Base-by-base conservation (phyloP, 352 stramenopile genomes). In the Pythium scleroteichum region DNA sequence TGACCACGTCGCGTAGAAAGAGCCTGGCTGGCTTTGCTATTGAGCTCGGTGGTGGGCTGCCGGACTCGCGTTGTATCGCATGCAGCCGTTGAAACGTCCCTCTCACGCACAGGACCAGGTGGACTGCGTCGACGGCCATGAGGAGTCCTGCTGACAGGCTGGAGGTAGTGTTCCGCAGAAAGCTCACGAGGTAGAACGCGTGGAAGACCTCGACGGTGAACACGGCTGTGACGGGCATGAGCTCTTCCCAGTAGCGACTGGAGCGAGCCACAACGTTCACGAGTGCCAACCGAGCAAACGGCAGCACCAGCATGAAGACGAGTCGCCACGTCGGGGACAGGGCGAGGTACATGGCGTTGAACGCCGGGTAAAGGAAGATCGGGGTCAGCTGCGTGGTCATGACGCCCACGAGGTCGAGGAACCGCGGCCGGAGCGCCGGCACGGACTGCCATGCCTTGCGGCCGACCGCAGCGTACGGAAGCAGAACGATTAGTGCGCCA, bases 131-230 rank as follows among this genome's bases (percentile, higher is more conserved):
- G 24, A 59, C 12, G 3, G 6, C 10, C 16, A 59, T 1, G 2
- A 59, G 22, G 1, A 42, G 5, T 7, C 38, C 24, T 4, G 29
- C 26, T 0, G 52, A 50, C 7, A 41, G 9, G 3, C 17, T 1
- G 5, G 60, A 72, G 0, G 42, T 47, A 2, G 66, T 40, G 19
- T 41, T 70, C 55, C 69, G 68, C 68, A 76, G 71, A 48, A 66
- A 76, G 8, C 60, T 72, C 2, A 59, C 60, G 9, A 72, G 42
- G 19, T 72, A 76, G 4, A 76, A 54, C 2, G 68, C 62, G 26
- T 70, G 67, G 41, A 72, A 72, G 0, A 68, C n/a, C 13, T 44
- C 38, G 38, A 44, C 38, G 5, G 38, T 44, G 38, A 44, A 44
- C 14, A 44, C 38, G 16, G 38, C 38, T 13, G 38, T 44, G 38